phyloP scores from a whole-genome alignment of 163 green algal genomes.

The Scenedesmus sp. region DNA sequence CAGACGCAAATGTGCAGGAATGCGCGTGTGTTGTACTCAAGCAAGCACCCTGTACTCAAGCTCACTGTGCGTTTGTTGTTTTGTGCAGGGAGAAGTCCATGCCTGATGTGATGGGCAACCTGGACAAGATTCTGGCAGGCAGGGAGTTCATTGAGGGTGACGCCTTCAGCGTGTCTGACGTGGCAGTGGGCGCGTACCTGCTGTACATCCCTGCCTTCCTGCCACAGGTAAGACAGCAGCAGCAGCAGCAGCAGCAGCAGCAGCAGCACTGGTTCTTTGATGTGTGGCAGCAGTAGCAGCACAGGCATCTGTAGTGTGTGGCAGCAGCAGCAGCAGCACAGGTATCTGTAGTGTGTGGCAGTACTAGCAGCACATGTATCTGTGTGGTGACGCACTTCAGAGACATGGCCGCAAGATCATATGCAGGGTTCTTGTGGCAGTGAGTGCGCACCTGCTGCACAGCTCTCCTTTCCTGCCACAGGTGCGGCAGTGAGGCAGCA shows the following conservation, averaged over 20 bases:
- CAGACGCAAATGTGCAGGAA: too few species aligned
- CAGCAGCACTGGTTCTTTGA: neutral
- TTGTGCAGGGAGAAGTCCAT: conserved; percentile 49
- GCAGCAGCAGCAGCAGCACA: too few species aligned
- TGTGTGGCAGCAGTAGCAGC: too few species aligned
- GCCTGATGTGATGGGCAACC: conserved; percentile 54
- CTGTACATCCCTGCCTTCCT: conserved; percentile 60
- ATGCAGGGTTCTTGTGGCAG: neutral
- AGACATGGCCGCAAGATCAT: neutral
- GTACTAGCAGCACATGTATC: too few species aligned
- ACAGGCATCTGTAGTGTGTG: too few species aligned
- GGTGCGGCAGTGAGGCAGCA: too few species aligned
- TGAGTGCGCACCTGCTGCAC: conserved; percentile 5
- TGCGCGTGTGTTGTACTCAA: too few species aligned
- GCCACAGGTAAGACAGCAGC: neutral
- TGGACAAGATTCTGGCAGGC: conserved; percentile 53
- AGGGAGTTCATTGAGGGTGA: conserved; percentile 54
- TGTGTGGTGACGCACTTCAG: too few species aligned
- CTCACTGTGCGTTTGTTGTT: neutral
- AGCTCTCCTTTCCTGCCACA: neutral
- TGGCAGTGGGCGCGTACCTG: conserved; percentile 58
- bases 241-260: too few species aligned
- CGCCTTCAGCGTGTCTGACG: conserved; percentile 53
- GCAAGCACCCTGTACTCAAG: neutral
- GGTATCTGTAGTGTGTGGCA: too few species aligned